Percentiles rank a stretch among this genome's conserved stretches.
These are phyloP conservation scores for Pseudohyphozyma bogoriensis DNA, from an alignment of 768 basidiomycete genomes.

Conservation along the genomic window DNA sequence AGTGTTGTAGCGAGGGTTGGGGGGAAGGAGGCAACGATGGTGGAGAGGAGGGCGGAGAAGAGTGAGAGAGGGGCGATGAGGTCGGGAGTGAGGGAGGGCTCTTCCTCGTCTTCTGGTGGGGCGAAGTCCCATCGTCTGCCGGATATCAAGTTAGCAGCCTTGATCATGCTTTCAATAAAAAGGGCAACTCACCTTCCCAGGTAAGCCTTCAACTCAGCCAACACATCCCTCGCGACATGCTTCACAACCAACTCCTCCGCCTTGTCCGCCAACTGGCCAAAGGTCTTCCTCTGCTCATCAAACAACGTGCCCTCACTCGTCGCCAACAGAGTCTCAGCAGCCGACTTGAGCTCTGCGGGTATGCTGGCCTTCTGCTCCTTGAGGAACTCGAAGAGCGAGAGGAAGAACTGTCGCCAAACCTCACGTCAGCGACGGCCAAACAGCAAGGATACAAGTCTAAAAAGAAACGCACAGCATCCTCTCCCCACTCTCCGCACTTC, in stretches of 20 bases:
- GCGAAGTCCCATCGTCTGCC: conserved; percentile 11
- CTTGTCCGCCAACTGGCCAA: conserved; percentile 51
- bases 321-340: conserved; percentile 14
- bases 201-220: conserved; percentile 62
- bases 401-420: conserved; percentile 59
- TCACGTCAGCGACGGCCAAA: background rate
- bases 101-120: background rate
- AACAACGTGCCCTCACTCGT: conserved; percentile 47
- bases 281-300: conserved; percentile 60
- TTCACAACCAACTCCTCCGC: conserved; percentile 81
- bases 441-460: background rate
- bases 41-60: conserved; percentile 65
- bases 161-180: too few relatives aligned
- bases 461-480: conserved; percentile 60
- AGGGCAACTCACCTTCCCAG: conserved; percentile 49
- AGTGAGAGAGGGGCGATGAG: conserved; percentile 67
- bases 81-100: conserved; percentile 51
- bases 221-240: conserved; percentile 72
- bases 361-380: conserved; percentile 2
- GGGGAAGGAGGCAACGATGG: conserved; percentile 58
- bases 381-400: conserved; percentile 82
- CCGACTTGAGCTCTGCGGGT: conserved; percentile 6
- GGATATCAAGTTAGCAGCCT: too few relatives aligned
- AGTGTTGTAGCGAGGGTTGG: conserved; percentile 49
- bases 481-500: conserved; percentile 71